Evolutionary conservation across 331 rosid species (phyloP).

Genomic region (Spiraea crenata): DNA sequence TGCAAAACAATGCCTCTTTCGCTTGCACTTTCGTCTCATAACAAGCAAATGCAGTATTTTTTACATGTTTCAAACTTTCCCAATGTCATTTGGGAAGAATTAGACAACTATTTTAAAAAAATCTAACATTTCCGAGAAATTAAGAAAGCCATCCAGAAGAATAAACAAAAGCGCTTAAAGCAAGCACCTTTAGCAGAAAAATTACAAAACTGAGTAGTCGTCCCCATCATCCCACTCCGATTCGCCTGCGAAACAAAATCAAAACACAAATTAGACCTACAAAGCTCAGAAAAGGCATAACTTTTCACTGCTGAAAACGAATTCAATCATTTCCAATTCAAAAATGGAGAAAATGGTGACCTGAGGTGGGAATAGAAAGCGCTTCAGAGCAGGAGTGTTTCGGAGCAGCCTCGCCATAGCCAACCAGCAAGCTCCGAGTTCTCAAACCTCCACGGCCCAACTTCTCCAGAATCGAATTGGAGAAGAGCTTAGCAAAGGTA

Average conservation of each 20-base stretch:
- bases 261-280: constrained; percentile 9
- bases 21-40: neutral
- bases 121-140: neutral
- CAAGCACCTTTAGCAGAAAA: constrained; percentile 76
- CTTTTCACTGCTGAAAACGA: too few species aligned
- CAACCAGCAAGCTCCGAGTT: constrained; percentile 18
- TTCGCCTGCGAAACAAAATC: constrained; percentile 44
- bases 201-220: constrained; percentile 43
- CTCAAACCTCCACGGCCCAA: constrained; percentile 2
- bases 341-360: constrained; percentile 20
- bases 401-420: constrained; percentile 78
- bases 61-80: neutral
- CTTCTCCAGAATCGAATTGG: constrained; percentile 6
- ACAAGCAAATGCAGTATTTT: neutral
- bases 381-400: constrained; percentile 42
- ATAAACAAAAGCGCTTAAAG: neutral
- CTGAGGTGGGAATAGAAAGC: constrained; percentile 45
- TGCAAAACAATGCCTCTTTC: too few species aligned
- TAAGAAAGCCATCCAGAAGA: neutral
- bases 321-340: too few species aligned
- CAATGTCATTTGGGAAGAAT: neutral
- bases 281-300: neutral
- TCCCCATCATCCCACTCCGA: constrained; percentile 44
- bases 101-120: neutral
- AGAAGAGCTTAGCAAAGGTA: neutral